Conservation (phyloP, 495 filamentous ascomycete species). For the Penicillium samsonianum region DNA sequence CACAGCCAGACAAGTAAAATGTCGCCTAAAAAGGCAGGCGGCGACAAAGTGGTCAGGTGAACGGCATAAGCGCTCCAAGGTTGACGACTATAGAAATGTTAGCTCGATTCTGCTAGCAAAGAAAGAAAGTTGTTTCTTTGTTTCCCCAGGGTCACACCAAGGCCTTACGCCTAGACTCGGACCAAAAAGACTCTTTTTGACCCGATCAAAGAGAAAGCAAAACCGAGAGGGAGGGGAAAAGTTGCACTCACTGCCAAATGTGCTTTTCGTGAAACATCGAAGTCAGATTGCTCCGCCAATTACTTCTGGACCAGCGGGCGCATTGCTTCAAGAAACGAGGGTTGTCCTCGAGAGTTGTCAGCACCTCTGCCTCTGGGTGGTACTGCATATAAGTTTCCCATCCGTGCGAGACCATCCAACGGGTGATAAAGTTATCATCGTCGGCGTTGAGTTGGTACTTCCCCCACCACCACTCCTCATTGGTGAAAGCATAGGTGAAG, state of each 20-base stretch:
- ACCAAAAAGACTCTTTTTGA: slow-evolving; percentile 1
- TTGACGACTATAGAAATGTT: slow-evolving; percentile 56
- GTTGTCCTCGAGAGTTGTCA: slow-evolving; percentile 76
- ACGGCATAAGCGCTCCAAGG: slow-evolving; percentile 77
- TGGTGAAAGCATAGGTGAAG: slow-evolving; percentile 72
- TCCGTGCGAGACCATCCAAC: slow-evolving; percentile 73
- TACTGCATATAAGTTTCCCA: slow-evolving; percentile 82
- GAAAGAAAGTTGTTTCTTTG: too few species aligned
- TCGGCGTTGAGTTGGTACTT: slow-evolving; percentile 76
- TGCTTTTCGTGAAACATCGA: slow-evolving; percentile 70
- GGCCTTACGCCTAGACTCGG: slow-evolving; percentile 11
- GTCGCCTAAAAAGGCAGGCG: slow-evolving; percentile 67
- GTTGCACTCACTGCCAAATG: slow-evolving; percentile 63
- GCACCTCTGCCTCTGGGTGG: slow-evolving; percentile 68
- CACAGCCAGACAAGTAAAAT: slow-evolving; percentile 58
- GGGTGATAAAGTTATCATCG: slow-evolving; percentile 83
- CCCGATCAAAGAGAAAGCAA: slow-evolving; percentile 3
- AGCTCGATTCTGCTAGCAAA: slow-evolving; percentile 27
- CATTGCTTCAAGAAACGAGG: slow-evolving; percentile 75
- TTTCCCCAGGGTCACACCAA: background rate
- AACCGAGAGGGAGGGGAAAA: background rate
- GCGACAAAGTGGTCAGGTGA: slow-evolving; percentile 71
- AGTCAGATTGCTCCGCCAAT: slow-evolving; percentile 79
- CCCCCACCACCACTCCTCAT: slow-evolving; percentile 67
- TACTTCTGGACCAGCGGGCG: slow-evolving; percentile 77